A percentile compares a stretch with the other conserved stretches of the same genome.
These are phyloP conservation scores for Dryas integrifolia DNA, from an alignment of 331 rosid species.

Conservation along the genomic window DNA sequence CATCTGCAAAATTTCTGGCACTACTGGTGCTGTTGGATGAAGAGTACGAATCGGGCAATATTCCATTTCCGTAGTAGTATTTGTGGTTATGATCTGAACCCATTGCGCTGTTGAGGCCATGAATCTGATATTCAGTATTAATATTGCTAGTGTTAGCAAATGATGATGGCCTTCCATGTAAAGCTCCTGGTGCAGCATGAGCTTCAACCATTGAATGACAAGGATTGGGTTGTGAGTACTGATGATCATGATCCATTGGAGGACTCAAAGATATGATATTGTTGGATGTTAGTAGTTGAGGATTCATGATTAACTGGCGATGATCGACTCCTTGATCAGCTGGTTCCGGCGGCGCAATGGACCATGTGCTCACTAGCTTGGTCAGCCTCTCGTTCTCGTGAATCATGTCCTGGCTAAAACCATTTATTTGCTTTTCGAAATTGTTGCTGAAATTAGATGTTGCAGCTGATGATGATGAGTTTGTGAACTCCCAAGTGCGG, in stretches of 20 bases:
- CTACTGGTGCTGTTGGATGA: conserved; percentile 27
- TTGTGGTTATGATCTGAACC: conserved; percentile 32
- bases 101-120: conserved; percentile 34
- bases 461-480: conserved; percentile 21
- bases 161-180: conserved; percentile 36
- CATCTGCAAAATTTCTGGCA: conserved; percentile 54
- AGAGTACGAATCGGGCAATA: conserved; percentile 39
- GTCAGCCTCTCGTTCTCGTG: conserved; percentile 52
- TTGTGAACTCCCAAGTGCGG: conserved; percentile 52
- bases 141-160: conserved; percentile 5
- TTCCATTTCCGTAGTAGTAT: conserved; percentile 32
- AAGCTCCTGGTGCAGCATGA: no score
- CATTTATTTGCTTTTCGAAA: conserved; percentile 51
- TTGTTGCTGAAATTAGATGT: conserved; percentile 39
- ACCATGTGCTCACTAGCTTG: conserved; percentile 76
- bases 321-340: conserved; percentile 9
- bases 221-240: no score
- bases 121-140: conserved; percentile 40
- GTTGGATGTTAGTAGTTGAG: no score
- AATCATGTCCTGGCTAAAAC: conserved; percentile 37
- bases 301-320: neutral
- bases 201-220: no score
- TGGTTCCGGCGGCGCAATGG: conserved; percentile 79
- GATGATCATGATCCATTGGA: no score
- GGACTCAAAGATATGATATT: no score